A percentile compares a stretch with the other conserved stretches of the same genome.
These are phyloP conservation scores for Hygrocybe coccinea DNA, from an alignment of 768 basidiomycete genomes.

Conservation along the genomic window DNA sequence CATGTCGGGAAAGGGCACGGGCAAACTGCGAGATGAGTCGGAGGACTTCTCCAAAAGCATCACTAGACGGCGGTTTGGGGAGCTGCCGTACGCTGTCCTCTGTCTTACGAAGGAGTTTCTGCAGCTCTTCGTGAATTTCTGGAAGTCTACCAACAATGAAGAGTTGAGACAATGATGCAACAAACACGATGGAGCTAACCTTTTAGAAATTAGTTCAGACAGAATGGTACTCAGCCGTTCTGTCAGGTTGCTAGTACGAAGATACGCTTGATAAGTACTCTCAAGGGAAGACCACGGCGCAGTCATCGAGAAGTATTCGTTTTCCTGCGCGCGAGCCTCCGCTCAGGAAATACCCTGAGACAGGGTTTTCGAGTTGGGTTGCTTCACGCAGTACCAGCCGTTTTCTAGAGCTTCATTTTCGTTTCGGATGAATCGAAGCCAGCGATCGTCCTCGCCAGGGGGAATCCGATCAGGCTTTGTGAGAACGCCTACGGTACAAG, in stretches of 20 bases:
- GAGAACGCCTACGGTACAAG: conserved; percentile 48
- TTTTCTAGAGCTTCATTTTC: conserved; percentile 48
- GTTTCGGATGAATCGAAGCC: conserved; percentile 55
- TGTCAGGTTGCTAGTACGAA: conserved; percentile 55
- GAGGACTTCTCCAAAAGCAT: conserved; percentile 56
- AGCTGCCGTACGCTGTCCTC: conserved; percentile 28
- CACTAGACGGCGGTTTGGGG: conserved; percentile 50
- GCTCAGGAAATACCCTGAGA: conserved; percentile 52
- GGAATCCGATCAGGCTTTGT: conserved; percentile 72
- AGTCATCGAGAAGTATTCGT: conserved; percentile 49
- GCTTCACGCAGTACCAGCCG: conserved; percentile 59
- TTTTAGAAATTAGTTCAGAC: conserved; percentile 56
- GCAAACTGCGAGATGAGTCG: conserved; percentile 44
- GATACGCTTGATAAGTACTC: conserved; percentile 41
- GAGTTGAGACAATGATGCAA: not conserved
- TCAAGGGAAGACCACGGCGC: conserved; percentile 56
- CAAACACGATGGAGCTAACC: conserved; percentile 35
- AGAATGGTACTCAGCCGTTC: conserved; percentile 55
- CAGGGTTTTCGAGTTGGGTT: conserved; percentile 48
- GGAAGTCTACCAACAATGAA: conserved; percentile 45
- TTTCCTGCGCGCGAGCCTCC: conserved; percentile 53
- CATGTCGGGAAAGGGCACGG: conserved; percentile 37
- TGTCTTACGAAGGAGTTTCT: conserved; percentile 38
- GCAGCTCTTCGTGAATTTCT: conserved; percentile 54
- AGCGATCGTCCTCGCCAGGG: conserved; percentile 46